Conservation (phyloP, 495 filamentous ascomycete species). For the Penicillium ochrochloron region DNA sequence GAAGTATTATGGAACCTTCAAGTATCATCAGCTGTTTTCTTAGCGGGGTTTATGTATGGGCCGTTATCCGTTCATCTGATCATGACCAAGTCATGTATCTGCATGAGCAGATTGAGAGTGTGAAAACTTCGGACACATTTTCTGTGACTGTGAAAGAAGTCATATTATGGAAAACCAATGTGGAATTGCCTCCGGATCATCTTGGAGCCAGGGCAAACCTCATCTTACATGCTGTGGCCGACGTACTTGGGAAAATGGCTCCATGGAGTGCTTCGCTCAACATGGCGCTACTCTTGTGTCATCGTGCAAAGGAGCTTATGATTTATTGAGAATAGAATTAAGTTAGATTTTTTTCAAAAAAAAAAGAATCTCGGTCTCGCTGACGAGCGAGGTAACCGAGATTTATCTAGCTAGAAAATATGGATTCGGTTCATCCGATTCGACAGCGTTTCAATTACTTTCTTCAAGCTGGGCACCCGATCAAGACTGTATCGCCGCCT, state of each 20-base stretch:
- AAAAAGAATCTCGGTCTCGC: not conserved
- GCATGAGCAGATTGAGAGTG: not conserved
- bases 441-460: not conserved
- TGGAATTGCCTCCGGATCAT: not conserved
- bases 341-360: not conserved
- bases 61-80: not conserved
- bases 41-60: conserved; percentile 10
- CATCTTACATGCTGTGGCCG: conserved; percentile 14
- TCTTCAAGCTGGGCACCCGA: not conserved
- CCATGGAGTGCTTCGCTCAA: conserved; percentile 21
- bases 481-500: conserved; percentile 6
- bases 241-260: conserved; percentile 15
- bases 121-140: conserved; percentile 4
- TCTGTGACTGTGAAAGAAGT: conserved; percentile 13
- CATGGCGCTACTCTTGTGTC: conserved; percentile 15
- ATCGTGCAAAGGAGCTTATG: conserved; percentile 11
- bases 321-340: not conserved
- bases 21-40: conserved; percentile 19
- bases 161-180: not conserved
- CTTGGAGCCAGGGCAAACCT: not conserved
- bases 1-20: conserved; percentile 11
- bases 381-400: not conserved
- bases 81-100: not conserved
- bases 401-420: not conserved
- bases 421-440: not conserved